Evolutionary conservation across 306 rosid species (phyloP).

Genomic region (Malus domestica): ASM211411v1 NC_041794.1:36013001-36013500

Average conservation of each 20-base stretch:
- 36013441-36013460: neutral
- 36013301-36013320: conserved; percentile 39
- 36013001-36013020: neutral
- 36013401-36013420: neutral
- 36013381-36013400: neutral
- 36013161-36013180: neutral
- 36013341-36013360: conserved; percentile 52
- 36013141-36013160: neutral
- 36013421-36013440: neutral
- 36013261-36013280: conserved; percentile 45
- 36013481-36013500: neutral
- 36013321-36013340: conserved; percentile 47
- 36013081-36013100: neutral
- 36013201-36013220: neutral
- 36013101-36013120: neutral
- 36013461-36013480: neutral
- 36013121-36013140: neutral
- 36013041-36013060: neutral
- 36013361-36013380: conserved; percentile 52
- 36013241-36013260: conserved; percentile 36
- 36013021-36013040: neutral
- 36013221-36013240: neutral
- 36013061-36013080: neutral
- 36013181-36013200: neutral
- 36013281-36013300: conserved; percentile 42